Base-by-base conservation (phyloP, 2,329 filamentous ascomycete genomes). In the Fusarium equiseti region DNA sequence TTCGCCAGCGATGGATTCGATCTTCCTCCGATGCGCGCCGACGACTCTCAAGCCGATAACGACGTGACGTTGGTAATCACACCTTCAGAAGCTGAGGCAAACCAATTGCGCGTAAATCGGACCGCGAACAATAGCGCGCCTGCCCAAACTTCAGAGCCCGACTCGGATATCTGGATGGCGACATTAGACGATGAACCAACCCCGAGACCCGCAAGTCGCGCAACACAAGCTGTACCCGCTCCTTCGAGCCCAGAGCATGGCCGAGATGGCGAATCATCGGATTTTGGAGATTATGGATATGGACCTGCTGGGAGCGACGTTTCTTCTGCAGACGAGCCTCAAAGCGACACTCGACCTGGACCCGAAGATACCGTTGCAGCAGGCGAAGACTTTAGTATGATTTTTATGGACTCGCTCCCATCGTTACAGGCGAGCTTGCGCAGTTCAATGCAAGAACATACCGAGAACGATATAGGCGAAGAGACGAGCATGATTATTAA, bases 331-430 rank as follows among this genome's bases (percentile, higher is more conserved):
- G 75, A 79, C 38, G 79, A 81, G 52, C 77, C 63, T 22, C 71
- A 63, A 35, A 73, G 58, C 46, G 71, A 70, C 42, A 59, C 29
- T 59, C 71, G 53, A 51, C 75, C 69, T n/a, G 59, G 53, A 43
- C 66, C 57, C 46, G 79, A 81, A 32, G 80, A 86, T 52, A 86
- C 81, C 1, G 81, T 85, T 49, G 81, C 81, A 6, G 81, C 85
- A n/a, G 83, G 80, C 18, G 87, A 89, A 64, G 85, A 86, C 42
- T 88, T 89, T 66, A 89, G 86, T 74, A 88, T 88, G 86, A 89
- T 89, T 59, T 86, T 86, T 32, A 82, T 88, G 64, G 83, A 87
- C 48, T 87, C 86, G 4, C 79, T 89, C 20, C 85, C 84, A 4
- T 87, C 86, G 0, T 79, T 88, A 58, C 83, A 84, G 38, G 81